Conservation (phyloP, 2,329 filamentous ascomycete genomes). For the Trichoderma koningii region DNA sequence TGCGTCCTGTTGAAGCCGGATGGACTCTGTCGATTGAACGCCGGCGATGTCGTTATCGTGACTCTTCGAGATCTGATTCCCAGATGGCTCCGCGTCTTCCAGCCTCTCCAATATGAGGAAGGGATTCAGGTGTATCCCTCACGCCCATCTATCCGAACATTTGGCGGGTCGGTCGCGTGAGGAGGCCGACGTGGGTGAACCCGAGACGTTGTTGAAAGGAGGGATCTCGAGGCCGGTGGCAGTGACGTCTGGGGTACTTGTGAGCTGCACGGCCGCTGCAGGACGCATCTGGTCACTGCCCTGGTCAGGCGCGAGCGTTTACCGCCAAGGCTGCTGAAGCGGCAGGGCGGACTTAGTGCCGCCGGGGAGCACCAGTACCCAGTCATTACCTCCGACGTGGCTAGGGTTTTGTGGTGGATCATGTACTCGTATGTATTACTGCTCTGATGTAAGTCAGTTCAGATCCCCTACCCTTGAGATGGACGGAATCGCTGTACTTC, state of each 20-base stretch:
- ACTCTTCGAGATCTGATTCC: background rate
- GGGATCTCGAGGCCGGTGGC: background rate
- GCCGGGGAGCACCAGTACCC: background rate
- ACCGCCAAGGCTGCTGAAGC: conserved; percentile 6
- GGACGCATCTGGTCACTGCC: conserved; percentile 4
- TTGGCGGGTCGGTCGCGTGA: conserved; percentile 15
- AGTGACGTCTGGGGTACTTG: background rate
- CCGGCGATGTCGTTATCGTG: background rate
- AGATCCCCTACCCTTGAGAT: too few relatives aligned
- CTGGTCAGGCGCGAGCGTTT: background rate
- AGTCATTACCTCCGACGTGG: background rate
- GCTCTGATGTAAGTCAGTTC: background rate
- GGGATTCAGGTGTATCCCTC: conserved; percentile 2
- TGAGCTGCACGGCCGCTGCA: conserved; percentile 10
- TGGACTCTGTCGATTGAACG: background rate
- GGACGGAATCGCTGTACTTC: too few relatives aligned
- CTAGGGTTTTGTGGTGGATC: background rate
- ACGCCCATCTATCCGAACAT: conserved; percentile 2
- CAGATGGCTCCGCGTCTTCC: background rate
- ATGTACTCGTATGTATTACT: background rate
- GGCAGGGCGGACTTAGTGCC: conserved; percentile 22
- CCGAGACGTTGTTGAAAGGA: conserved; percentile 11
- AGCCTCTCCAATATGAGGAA: background rate
- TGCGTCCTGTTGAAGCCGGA: background rate
- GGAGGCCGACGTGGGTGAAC: background rate